Percentiles rank a stretch among this genome's conserved stretches.
Conservation (phyloP, 2,329 filamentous ascomycete species). For the Epichloe hybrida region DNA sequence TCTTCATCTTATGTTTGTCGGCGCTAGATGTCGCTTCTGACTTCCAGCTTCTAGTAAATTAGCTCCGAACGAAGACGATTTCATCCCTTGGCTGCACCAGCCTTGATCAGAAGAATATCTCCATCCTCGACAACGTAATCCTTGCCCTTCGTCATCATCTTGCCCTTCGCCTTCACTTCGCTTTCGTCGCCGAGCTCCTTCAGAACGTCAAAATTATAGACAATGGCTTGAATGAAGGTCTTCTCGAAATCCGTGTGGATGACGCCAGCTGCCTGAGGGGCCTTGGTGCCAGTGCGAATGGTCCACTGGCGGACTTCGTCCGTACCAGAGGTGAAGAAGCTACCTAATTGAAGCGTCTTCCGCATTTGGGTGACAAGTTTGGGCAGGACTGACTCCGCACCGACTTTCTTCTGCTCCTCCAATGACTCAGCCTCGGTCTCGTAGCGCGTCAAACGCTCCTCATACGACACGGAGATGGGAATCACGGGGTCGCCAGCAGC, state of each 20-base stretch:
- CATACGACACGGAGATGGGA: conserved; percentile 82
- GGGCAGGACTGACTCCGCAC: conserved; percentile 76
- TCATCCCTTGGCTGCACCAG: conserved; percentile 62
- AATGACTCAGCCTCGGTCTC: conserved; percentile 61
- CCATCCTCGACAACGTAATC: conserved; percentile 85
- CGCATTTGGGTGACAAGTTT: conserved; percentile 92
- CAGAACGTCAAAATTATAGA: conserved; percentile 75
- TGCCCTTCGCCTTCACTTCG: conserved; percentile 83
- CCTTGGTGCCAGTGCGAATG: conserved; percentile 88
- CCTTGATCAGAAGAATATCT: conserved; percentile 78
- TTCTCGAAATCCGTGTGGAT: conserved; percentile 99
- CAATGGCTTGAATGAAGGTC: conserved; percentile 94
- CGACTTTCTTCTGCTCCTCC: conserved; percentile 81
- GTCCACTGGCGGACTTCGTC: conserved; percentile 99
- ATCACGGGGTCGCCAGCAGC: conserved; percentile 81
- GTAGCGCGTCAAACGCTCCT: conserved; percentile 78
- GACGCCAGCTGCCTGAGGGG: conserved; percentile 92
- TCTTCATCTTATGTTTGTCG: neutral
- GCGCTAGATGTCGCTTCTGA: neutral
- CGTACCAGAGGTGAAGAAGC: conserved; percentile 92
- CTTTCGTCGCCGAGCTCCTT: conserved; percentile 83
- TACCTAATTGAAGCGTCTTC: conserved; percentile 75
- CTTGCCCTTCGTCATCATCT: conserved; percentile 97
- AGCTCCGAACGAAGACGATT: neutral
- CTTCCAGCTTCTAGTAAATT: neutral